Percentiles rank a stretch among this genome's conserved stretches.
These are phyloP conservation scores for Russula vinacea DNA, from an alignment of 768 basidiomycete species.

Conservation along the genomic window DNA sequence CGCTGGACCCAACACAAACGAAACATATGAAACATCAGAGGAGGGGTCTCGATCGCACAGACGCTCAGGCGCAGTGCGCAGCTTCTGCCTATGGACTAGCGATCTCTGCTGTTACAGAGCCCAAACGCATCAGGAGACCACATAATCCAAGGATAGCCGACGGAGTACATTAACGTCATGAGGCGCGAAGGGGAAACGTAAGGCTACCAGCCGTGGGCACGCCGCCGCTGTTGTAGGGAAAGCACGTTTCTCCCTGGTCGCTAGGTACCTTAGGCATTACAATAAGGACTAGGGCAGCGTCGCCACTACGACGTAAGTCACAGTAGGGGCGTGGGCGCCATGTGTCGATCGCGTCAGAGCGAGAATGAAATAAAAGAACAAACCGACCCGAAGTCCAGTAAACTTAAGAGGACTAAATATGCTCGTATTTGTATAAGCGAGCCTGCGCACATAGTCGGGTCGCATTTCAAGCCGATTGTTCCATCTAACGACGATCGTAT, in stretches of 20 bases:
- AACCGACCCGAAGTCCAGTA: background rate
- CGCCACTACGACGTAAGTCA: background rate
- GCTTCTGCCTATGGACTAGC: background rate
- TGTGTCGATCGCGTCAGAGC: background rate
- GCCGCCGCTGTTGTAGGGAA: background rate
- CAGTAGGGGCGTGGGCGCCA: background rate
- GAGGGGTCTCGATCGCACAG: constrained; percentile 1
- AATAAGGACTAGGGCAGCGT: background rate
- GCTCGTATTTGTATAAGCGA: background rate
- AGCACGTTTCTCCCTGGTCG: background rate
- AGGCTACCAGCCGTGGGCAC: background rate
- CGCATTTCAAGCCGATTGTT: background rate
- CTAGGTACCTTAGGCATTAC: background rate
- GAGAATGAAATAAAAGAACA: background rate
- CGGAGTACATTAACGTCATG: background rate
- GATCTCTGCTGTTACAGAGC: background rate
- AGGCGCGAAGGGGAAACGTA: constrained; percentile 6
- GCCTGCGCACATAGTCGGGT: background rate
- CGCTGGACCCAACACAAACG: background rate
- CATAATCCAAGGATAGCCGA: background rate
- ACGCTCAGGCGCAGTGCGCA: too few species aligned
- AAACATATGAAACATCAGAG: constrained; percentile 1
- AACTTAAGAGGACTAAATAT: too few species aligned
- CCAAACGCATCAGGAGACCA: background rate
- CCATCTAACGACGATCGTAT: constrained; percentile 5